Evolutionary conservation across 768 basidiomycete species (phyloP).

Genomic region (Tulasnella sp.): DNA sequence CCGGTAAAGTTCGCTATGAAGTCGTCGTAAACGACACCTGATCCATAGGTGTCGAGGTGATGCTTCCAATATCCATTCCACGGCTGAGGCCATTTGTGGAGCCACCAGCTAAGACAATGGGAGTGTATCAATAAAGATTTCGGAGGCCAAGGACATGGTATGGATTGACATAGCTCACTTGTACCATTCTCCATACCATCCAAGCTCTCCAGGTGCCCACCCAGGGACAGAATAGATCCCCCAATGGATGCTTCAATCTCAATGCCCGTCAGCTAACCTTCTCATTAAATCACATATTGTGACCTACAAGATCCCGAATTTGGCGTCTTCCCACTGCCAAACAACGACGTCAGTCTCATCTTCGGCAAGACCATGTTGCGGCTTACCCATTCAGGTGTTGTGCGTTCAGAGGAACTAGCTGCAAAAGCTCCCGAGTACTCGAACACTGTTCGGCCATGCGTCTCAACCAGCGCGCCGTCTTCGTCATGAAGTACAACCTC

Average conservation of each 20-base stretch:
- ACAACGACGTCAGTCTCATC: no score
- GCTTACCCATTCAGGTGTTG: constrained; percentile 45
- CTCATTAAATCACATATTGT: background rate
- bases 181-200: constrained; percentile 46
- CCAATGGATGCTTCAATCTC: constrained; percentile 36
- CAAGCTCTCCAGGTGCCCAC: constrained; percentile 17
- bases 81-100: constrained; percentile 30
- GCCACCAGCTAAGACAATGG: constrained; percentile 28
- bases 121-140: background rate
- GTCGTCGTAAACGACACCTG: constrained; percentile 41
- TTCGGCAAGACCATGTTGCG: no score
- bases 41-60: constrained; percentile 40
- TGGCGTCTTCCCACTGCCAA: constrained; percentile 40
- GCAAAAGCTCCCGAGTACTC: constrained; percentile 5
- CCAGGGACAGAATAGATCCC: constrained; percentile 21
- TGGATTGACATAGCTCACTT: no score
- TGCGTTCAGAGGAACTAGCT: constrained; percentile 19
- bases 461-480: constrained; percentile 30
- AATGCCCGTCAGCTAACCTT: background rate
- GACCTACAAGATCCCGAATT: constrained; percentile 46
- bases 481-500: constrained; percentile 29
- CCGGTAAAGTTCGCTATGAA: constrained; percentile 47
- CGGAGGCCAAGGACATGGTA: no score
- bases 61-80: constrained; percentile 37
- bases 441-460: constrained; percentile 30